Base-by-base conservation (phyloP, 768 basidiomycete genomes). In the Suillus subaureus region DNA sequence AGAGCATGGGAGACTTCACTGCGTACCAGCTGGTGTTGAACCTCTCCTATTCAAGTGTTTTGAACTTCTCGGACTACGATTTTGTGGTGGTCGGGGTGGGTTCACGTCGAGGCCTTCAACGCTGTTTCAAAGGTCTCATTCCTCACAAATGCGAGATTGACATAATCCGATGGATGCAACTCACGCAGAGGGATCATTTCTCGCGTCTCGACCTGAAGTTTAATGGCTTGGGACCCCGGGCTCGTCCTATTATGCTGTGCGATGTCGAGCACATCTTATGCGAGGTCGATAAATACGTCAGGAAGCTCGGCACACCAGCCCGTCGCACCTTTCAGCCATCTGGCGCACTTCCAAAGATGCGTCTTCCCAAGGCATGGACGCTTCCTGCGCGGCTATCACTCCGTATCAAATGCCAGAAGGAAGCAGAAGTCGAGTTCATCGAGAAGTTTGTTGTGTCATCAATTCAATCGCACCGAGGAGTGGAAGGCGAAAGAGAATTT, bases 231-330 rank as follows among this genome's bases (percentile, higher is more conserved):
- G 86, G 88, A 21, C 80, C 82, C 0, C 66, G 81, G 4, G 69
- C 72, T 18, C 78, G 84, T 15, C 84, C 84, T 8, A 85, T 90
- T 81, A 81, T 83, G 69, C 77, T 92, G 58, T 85, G 87, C 43
- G 92, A 94, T 73, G 79, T 93, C 62, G 92, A 94, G 78, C 92
- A 94, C 73, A 81, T 87, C 1, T 77, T 93, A 18, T 94, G 92
- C 77, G 92, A 94, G 73, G 81, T 89, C 54, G 90, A 92, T 77
- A 91, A 93, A 72, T 93, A 93, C 71, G 80, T 86, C 49, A 88
- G 91, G 55, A 72, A 69, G 64, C 64, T 62, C 28, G 79, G 84
- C 52, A 78, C 69, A 21, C 70, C 82, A 63, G 70, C 85, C 39
- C 76, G 73, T 6, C 79, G 80, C 15, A 63, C 65, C 0, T 89